Conservation (phyloP, 495 filamentous ascomycete species). For the Extremus antarcticus region DNA sequence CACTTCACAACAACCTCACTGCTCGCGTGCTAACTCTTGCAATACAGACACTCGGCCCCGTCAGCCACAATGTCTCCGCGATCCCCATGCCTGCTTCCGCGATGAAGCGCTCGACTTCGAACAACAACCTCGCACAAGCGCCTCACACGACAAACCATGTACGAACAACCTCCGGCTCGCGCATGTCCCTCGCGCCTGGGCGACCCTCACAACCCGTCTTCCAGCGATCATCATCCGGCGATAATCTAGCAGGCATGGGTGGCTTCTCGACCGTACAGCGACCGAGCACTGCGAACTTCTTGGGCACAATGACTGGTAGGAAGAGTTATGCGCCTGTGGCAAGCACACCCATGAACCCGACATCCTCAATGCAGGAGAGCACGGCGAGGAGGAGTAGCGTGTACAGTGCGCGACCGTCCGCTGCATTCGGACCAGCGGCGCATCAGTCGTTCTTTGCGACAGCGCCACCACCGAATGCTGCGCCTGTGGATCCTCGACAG, state of each 20-base stretch:
- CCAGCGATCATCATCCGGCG: conserved; percentile 68
- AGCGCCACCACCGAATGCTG: conserved; percentile 62
- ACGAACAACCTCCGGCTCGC: conserved; percentile 68
- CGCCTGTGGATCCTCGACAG: conserved; percentile 79
- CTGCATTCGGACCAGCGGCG: conserved; percentile 46
- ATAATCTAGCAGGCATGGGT: conserved; percentile 58
- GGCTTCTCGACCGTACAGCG: conserved; percentile 76
- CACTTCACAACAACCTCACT: background rate
- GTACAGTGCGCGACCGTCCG: conserved; percentile 55
- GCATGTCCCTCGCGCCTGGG: conserved; percentile 69
- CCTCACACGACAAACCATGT: conserved; percentile 57
- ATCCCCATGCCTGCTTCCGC: conserved; percentile 90
- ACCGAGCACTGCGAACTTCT: conserved; percentile 59
- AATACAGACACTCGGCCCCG: conserved; percentile 61
- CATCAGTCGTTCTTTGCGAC: conserved; percentile 90
- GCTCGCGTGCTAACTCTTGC: background rate
- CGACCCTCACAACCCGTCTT: conserved; percentile 79
- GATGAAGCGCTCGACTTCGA: conserved; percentile 86
- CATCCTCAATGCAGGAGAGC: conserved; percentile 31
- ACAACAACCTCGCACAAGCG: conserved; percentile 47
- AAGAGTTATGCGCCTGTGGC: conserved; percentile 61
- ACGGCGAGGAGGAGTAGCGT: conserved; percentile 75
- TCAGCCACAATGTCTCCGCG: conserved; percentile 59
- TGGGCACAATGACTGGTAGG: conserved; percentile 47
- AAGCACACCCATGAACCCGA: conserved; percentile 33